These are phyloP conservation scores for Candida endomychidarum DNA, from an alignment of 805 yeast species.

Conservation along the genomic window DNA sequence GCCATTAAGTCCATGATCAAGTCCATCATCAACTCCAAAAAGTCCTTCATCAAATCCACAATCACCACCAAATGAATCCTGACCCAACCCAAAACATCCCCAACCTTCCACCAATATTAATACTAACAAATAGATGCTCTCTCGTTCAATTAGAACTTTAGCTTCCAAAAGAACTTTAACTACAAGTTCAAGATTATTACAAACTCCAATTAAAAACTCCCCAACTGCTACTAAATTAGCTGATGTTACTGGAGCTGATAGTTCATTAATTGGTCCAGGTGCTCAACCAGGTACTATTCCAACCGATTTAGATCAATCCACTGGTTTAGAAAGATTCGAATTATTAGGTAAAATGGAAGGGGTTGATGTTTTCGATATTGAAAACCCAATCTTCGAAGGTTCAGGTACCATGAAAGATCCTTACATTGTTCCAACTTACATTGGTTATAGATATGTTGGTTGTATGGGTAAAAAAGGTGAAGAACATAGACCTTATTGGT, in stretches of 20 bases:
- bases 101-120: background rate
- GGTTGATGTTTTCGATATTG: slow-evolving; percentile 87
- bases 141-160: slow-evolving; percentile 15
- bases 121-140: slow-evolving; percentile 17
- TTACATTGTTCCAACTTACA: slow-evolving; percentile 83
- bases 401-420: slow-evolving; percentile 91
- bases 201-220: slow-evolving; percentile 31
- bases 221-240: slow-evolving; percentile 67
- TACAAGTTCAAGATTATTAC: slow-evolving; percentile 30
- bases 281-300: slow-evolving; percentile 84
- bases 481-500: slow-evolving; percentile 89
- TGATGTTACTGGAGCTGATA: slow-evolving; percentile 74
- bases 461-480: slow-evolving; percentile 92
- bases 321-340: slow-evolving; percentile 98
- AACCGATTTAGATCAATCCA: slow-evolving; percentile 92
- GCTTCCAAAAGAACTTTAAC: slow-evolving; percentile 32
- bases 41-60: no score
- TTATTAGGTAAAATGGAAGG: slow-evolving; percentile 92
- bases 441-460: slow-evolving; percentile 92
- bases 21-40: no score
- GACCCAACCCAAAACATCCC: no score
- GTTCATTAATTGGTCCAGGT: slow-evolving; percentile 86
- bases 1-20: no score
- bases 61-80: no score
- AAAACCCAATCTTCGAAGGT: slow-evolving; percentile 85